These are phyloP conservation scores for Calamus simplicifolius DNA, from an alignment of 176 grass and related monocot species.

Conservation along the genomic window DNA sequence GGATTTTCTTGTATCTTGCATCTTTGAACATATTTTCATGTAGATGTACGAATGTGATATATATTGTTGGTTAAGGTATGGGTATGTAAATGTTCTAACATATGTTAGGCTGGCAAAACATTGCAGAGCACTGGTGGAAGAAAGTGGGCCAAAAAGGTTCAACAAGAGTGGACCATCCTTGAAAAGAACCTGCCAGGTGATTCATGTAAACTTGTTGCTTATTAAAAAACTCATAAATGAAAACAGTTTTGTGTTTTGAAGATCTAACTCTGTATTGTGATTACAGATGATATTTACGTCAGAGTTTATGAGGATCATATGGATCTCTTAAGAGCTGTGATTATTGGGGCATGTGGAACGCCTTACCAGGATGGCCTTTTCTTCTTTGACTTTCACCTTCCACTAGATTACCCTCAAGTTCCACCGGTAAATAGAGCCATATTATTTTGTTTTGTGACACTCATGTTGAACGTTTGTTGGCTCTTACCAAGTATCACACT, in stretches of 20 bases:
- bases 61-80: too few relatives aligned
- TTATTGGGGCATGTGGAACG: constrained; percentile 88
- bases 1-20: too few relatives aligned
- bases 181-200: constrained; percentile 94
- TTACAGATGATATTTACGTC: constrained; percentile 87
- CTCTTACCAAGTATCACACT: too few relatives aligned
- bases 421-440: constrained; percentile 58
- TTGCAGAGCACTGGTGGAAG: constrained; percentile 64
- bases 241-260: too few relatives aligned
- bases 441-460: too few relatives aligned
- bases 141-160: constrained; percentile 92
- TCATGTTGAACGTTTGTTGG: too few relatives aligned
- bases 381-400: constrained; percentile 97
- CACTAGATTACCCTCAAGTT: constrained; percentile 81
- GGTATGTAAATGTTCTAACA: too few relatives aligned
- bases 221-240: too few relatives aligned
- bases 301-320: constrained; percentile 95
- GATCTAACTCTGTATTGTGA: constrained; percentile 18
- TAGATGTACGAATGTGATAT: too few relatives aligned
- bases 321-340: constrained; percentile 90
- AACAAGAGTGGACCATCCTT: constrained; percentile 97
- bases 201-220: background rate
- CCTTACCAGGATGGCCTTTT: constrained; percentile 97
- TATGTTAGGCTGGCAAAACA: constrained; percentile 3
- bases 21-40: too few relatives aligned